Conservation (phyloP, 108 stramenopile species). For the Skeletonema tropicum region DNA sequence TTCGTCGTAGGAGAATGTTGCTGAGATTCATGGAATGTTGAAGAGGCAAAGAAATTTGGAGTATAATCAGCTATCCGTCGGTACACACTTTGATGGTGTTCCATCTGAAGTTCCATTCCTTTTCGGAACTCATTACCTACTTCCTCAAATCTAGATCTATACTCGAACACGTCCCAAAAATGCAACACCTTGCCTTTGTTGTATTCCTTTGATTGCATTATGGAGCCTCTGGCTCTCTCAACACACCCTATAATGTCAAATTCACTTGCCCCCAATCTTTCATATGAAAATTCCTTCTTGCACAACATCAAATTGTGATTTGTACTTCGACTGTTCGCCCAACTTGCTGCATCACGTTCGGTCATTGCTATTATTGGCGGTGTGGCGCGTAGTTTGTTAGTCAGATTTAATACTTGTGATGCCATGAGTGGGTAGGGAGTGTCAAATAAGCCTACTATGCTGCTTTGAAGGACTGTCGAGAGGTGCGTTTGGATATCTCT, state of each 20-base stretch:
- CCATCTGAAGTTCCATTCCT: slow-evolving; percentile 45
- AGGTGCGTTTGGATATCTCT: slow-evolving; percentile 21
- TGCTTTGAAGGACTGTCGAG: slow-evolving; percentile 21
- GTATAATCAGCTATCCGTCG: slow-evolving; percentile 26
- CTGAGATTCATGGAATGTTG: not conserved
- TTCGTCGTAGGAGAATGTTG: not conserved
- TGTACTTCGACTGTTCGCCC: slow-evolving; percentile 36
- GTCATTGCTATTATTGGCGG: slow-evolving; percentile 37
- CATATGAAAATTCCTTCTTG: slow-evolving; percentile 31
- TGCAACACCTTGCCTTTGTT: not conserved
- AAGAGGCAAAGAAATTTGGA: slow-evolving; percentile 38
- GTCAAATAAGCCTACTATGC: slow-evolving; percentile 46
- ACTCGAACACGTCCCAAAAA: slow-evolving; percentile 48
- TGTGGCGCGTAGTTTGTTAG: not conserved
- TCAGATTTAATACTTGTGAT: slow-evolving; percentile 28
- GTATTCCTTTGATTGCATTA: not conserved
- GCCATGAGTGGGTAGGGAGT: slow-evolving; percentile 49
- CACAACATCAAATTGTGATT: slow-evolving; percentile 44
- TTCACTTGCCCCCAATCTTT: slow-evolving; percentile 32
- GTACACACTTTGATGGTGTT: slow-evolving; percentile 35
- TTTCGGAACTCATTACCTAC: slow-evolving; percentile 11
- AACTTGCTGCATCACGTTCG: slow-evolving; percentile 31
- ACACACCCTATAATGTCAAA: slow-evolving; percentile 46
- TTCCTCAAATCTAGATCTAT: slow-evolving; percentile 29
- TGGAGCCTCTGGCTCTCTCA: slow-evolving; percentile 14